phyloP scores from a whole-genome alignment of 2,329 filamentous ascomycete species.

The Pyrenochaeta sp. region DNA sequence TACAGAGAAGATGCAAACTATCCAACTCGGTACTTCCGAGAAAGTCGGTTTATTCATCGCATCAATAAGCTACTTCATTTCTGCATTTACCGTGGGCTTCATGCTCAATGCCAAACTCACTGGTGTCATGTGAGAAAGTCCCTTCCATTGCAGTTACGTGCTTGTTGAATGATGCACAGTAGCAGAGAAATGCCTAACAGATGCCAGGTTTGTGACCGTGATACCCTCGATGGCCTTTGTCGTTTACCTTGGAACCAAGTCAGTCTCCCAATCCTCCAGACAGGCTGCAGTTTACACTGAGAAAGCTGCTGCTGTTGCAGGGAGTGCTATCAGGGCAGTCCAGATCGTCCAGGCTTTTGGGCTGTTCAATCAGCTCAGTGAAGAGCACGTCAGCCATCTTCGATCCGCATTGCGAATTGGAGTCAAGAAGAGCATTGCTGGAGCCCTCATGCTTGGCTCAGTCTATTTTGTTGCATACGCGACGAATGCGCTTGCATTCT shows the following conservation, averaged over 20 bases:
- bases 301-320: conserved; percentile 55
- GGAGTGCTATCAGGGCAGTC: conserved; percentile 56
- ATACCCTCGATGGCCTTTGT: conserved; percentile 59
- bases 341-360: conserved; percentile 60
- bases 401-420: conserved; percentile 47
- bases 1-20: conserved; percentile 56
- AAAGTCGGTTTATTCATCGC: conserved; percentile 58
- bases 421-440: conserved; percentile 52
- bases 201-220: conserved; percentile 51
- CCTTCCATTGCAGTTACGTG: background rate
- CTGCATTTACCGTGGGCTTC: conserved; percentile 57
- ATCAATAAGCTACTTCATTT: conserved; percentile 56
- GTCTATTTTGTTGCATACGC: conserved; percentile 58
- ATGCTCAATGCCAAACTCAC: conserved; percentile 54
- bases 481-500: conserved; percentile 58
- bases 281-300: conserved; percentile 50
- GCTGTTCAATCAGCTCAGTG: conserved; percentile 51
- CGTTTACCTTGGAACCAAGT: conserved; percentile 53
- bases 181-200: conserved; percentile 7
- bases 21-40: conserved; percentile 58
- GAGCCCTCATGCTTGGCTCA: conserved; percentile 53
- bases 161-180: background rate
- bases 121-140: conserved; percentile 47
- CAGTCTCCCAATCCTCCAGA: conserved; percentile 52
- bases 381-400: conserved; percentile 48